phyloP scores from a whole-genome alignment of 2,329 filamentous ascomycete species.

The Paradendryphiella salina region DNA sequence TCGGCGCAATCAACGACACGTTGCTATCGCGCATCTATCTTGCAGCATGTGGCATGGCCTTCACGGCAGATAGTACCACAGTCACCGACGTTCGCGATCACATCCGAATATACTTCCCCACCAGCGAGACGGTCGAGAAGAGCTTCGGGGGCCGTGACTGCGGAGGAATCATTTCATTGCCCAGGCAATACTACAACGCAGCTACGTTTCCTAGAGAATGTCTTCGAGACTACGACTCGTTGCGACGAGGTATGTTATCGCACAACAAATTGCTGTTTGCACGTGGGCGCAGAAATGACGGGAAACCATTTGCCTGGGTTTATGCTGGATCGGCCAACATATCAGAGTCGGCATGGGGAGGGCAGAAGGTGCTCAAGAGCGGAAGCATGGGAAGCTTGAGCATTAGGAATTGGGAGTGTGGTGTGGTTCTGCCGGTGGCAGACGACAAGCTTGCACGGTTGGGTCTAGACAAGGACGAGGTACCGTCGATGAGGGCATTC shows the following conservation, averaged over 20 bases:
- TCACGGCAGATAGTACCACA: neutral
- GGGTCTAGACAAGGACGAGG: constrained; percentile 12
- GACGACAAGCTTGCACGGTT: constrained; percentile 19
- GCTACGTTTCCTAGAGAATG: constrained; percentile 70
- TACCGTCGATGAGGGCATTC: constrained; percentile 56
- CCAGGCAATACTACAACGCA: constrained; percentile 70
- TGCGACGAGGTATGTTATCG: constrained; percentile 72
- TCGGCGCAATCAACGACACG: constrained; percentile 73
- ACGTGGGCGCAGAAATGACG: constrained; percentile 37
- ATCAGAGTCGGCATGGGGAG: constrained; percentile 92
- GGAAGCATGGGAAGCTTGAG: constrained; percentile 74
- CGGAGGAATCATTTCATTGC: constrained; percentile 83
- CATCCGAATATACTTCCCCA: constrained; percentile 43
- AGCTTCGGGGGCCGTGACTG: constrained; percentile 64
- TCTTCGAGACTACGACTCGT: constrained; percentile 75
- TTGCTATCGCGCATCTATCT: constrained; percentile 65
- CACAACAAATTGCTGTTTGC: constrained; percentile 73
- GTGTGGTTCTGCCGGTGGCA: constrained; percentile 71
- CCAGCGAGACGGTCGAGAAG: constrained; percentile 52
- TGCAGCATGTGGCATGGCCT: constrained; percentile 55
- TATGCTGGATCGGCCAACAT: constrained; percentile 92
- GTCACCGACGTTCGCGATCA: constrained; percentile 16
- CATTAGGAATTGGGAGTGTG: constrained; percentile 89
- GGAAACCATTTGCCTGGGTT: constrained; percentile 64
- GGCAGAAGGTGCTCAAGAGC: constrained; percentile 68